Conservation (phyloP, 352 stramenopile species). For the Globisporangium okanoganense region DNA sequence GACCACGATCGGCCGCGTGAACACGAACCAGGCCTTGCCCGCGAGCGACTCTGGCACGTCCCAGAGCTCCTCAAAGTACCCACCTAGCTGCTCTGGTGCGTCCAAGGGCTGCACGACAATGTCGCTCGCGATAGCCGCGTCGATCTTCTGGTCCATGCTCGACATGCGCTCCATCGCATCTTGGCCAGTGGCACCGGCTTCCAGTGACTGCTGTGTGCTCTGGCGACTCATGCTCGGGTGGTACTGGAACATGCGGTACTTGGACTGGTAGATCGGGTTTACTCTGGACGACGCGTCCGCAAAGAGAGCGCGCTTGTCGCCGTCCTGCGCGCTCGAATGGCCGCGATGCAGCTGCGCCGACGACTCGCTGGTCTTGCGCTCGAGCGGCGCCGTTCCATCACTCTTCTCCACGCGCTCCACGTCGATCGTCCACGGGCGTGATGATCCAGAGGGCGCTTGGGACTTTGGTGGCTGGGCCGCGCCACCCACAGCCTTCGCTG, state of each 20-base stretch:
- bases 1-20: constrained; percentile 65
- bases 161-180: background rate
- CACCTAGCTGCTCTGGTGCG: constrained; percentile 28
- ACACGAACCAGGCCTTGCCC: constrained; percentile 53
- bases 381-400: background rate
- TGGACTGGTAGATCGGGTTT: constrained; percentile 60
- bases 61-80: constrained; percentile 63
- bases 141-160: background rate
- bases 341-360: constrained; percentile 13
- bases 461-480: constrained; percentile 4
- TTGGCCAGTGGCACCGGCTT: background rate
- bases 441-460: constrained; percentile 9
- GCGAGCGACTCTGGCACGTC: constrained; percentile 32
- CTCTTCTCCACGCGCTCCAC: constrained; percentile 19
- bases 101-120: constrained; percentile 2
- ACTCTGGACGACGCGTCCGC: constrained; percentile 31
- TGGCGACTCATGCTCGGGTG: constrained; percentile 29
- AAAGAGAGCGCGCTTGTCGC: constrained; percentile 22
- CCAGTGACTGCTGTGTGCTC: constrained; percentile 9
- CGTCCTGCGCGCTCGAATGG: background rate
- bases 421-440: constrained; percentile 33
- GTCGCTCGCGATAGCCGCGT: background rate
- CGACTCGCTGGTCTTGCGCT: constrained; percentile 17
- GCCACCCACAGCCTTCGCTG: background rate
- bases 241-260: constrained; percentile 71